Conservation (phyloP, 83 land plant species). For the Thuja plicata region DNA sequence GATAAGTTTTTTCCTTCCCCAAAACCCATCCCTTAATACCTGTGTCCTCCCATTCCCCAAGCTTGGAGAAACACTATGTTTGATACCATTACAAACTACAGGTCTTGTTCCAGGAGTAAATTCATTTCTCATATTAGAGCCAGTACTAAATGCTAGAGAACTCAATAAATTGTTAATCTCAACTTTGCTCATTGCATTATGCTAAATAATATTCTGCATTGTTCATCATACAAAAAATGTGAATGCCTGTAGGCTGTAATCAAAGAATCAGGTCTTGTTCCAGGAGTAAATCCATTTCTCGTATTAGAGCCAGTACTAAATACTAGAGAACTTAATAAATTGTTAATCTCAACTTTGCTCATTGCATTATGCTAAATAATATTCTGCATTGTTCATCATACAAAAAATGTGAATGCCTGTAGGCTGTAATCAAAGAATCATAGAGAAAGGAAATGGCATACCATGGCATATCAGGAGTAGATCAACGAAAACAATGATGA, state of each 20-base stretch:
- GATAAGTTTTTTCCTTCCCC: too few species aligned
- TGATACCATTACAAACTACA: not conserved
- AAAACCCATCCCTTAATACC: too few species aligned
- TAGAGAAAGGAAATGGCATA: too few species aligned
- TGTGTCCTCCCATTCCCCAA: too few species aligned
- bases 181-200: not conserved
- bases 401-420: not conserved
- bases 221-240: not conserved
- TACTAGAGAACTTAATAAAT: not conserved
- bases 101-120: not conserved
- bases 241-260: not conserved
- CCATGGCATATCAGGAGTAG: not conserved
- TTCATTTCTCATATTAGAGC: not conserved
- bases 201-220: not conserved
- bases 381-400: not conserved
- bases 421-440: not conserved
- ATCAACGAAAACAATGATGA: not conserved
- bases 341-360: not conserved
- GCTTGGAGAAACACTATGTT: too few species aligned
- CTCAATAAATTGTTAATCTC: not conserved
- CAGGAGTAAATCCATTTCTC: not conserved
- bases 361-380: not conserved
- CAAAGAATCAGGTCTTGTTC: not conserved
- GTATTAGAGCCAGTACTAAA: not conserved
- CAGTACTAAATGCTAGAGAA: not conserved